Evolutionary conservation across 2,329 filamentous ascomycete genomes (phyloP).

Genomic region (Botrytis squamosa): DNA sequence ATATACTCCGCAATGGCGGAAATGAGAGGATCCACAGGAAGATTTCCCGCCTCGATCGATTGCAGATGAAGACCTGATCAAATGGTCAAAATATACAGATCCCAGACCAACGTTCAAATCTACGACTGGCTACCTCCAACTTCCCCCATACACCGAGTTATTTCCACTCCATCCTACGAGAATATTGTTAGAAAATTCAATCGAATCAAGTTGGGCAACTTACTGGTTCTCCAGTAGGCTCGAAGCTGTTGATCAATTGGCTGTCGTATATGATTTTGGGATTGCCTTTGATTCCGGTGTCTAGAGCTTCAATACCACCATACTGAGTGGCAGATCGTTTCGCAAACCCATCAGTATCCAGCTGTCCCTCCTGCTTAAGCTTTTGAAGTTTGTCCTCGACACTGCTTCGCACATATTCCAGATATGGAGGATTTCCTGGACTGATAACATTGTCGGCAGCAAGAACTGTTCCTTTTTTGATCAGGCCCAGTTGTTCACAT

Average conservation of each 20-base stretch:
- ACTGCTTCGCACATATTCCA: constrained; percentile 66
- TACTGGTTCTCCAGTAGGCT: constrained; percentile 65
- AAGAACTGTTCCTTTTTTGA: constrained; percentile 61
- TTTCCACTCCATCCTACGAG: constrained; percentile 14
- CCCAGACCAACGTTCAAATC: not conserved
- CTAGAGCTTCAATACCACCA: constrained; percentile 43
- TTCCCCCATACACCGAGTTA: constrained; percentile 15
- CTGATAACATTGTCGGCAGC: constrained; percentile 71
- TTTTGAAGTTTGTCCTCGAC: constrained; percentile 58
- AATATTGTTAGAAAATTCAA: not conserved
- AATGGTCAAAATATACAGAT: not conserved
- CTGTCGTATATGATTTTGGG: constrained; percentile 67
- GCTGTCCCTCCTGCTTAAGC: constrained; percentile 47
- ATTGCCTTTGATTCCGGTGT: constrained; percentile 49
- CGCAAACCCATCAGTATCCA: constrained; percentile 40
- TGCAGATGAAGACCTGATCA: not conserved
- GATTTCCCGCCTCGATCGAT: not conserved
- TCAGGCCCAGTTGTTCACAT: constrained; percentile 67
- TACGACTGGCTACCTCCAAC: not conserved
- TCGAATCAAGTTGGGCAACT: constrained; percentile 37
- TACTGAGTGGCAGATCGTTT: constrained; percentile 30
- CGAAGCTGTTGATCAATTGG: constrained; percentile 61
- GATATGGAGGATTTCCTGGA: constrained; percentile 68
- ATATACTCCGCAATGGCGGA: not conserved
- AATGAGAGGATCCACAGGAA: not conserved